A percentile compares a stretch with the other conserved stretches of the same genome.
These are phyloP conservation scores for Yamadazyma taylorii DNA, from an alignment of 1,139 yeast species.

Conservation along the genomic window DNA sequence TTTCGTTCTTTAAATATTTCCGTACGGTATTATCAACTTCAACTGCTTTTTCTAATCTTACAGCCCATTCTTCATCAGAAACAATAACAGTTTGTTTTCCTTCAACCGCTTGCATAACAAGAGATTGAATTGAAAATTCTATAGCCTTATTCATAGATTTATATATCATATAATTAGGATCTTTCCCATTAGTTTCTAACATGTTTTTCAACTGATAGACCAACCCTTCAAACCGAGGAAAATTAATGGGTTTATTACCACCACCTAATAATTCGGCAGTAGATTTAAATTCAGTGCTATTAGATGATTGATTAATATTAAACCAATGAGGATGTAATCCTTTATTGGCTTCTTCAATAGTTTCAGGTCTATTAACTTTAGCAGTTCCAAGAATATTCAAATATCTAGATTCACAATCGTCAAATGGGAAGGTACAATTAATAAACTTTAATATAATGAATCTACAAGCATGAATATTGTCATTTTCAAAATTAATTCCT, in stretches of 20 bases:
- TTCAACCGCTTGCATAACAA: constrained; percentile 63
- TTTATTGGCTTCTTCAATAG: constrained; percentile 74
- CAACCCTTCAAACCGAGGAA: constrained; percentile 44
- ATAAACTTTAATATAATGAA: constrained; percentile 67
- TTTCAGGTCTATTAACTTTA: constrained; percentile 61
- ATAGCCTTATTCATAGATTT: constrained; percentile 36
- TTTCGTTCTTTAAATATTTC: constrained; percentile 28
- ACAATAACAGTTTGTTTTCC: constrained; percentile 56
- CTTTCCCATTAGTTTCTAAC: constrained; percentile 18
- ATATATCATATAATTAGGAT: constrained; percentile 18
- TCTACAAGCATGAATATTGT: constrained; percentile 43
- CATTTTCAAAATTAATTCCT: constrained; percentile 20
- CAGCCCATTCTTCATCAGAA: constrained; percentile 74
- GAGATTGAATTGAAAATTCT: constrained; percentile 50
- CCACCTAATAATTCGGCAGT: constrained; percentile 46
- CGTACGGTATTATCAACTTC: constrained; percentile 60
- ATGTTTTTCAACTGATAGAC: constrained; percentile 26
- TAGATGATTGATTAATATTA: constrained; percentile 44
- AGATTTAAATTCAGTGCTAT: constrained; percentile 39
- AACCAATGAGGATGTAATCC: constrained; percentile 85
- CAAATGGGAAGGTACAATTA: constrained; percentile 65
- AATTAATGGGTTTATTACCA: constrained; percentile 30
- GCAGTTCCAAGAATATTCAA: constrained; percentile 68
- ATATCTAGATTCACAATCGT: constrained; percentile 66
- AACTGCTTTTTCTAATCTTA: constrained; percentile 69